Percentiles rank a stretch among this genome's conserved stretches.
Evolutionary conservation across 352 stramenopile species (phyloP).

Genomic region (Globisporangium alternatum): DNA sequence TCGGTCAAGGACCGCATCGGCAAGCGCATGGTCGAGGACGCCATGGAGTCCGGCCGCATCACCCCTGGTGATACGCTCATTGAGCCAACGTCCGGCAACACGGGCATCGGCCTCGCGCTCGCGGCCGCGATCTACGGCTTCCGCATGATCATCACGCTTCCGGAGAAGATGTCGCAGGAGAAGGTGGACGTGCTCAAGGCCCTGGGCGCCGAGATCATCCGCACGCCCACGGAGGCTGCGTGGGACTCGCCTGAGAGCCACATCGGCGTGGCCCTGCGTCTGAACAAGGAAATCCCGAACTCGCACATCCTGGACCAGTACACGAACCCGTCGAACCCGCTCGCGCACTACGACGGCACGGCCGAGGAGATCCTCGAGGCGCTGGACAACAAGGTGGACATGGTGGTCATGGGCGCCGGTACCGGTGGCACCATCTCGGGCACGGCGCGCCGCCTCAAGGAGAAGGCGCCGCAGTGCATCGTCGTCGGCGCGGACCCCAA

Average conservation of each 20-base stretch:
- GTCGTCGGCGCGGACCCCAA: slow-evolving; percentile 90
- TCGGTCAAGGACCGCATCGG: slow-evolving; percentile 91
- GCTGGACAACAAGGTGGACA: slow-evolving; percentile 92
- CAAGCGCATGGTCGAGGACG: slow-evolving; percentile 91
- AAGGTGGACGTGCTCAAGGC: slow-evolving; percentile 95
- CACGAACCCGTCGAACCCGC: slow-evolving; percentile 92
- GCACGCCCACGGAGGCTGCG: slow-evolving; percentile 94
- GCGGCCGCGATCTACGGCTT: slow-evolving; percentile 96
- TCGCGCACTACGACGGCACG: slow-evolving; percentile 94
- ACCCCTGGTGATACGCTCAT: slow-evolving; percentile 94
- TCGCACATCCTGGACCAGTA: slow-evolving; percentile 97
- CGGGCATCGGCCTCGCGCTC: slow-evolving; percentile 95
- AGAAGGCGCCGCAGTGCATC: slow-evolving; percentile 80
- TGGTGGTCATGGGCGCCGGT: slow-evolving; percentile 92
- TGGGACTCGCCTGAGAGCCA: slow-evolving; percentile 94
- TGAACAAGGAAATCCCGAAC: slow-evolving; percentile 92
- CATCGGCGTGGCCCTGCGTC: slow-evolving; percentile 90
- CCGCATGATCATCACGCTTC: slow-evolving; percentile 88
- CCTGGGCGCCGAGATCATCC: slow-evolving; percentile 94
- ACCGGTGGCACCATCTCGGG: slow-evolving; percentile 95
- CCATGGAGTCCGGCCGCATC: slow-evolving; percentile 89
- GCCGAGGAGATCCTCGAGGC: slow-evolving; percentile 93
- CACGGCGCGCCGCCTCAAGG: slow-evolving; percentile 92
- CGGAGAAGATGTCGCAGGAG: slow-evolving; percentile 96
- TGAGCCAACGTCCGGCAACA: slow-evolving; percentile 98